These are phyloP conservation scores for Phaeophleospora eucalypticola DNA, from an alignment of 2,329 filamentous ascomycete genomes.

Conservation along the genomic window DNA sequence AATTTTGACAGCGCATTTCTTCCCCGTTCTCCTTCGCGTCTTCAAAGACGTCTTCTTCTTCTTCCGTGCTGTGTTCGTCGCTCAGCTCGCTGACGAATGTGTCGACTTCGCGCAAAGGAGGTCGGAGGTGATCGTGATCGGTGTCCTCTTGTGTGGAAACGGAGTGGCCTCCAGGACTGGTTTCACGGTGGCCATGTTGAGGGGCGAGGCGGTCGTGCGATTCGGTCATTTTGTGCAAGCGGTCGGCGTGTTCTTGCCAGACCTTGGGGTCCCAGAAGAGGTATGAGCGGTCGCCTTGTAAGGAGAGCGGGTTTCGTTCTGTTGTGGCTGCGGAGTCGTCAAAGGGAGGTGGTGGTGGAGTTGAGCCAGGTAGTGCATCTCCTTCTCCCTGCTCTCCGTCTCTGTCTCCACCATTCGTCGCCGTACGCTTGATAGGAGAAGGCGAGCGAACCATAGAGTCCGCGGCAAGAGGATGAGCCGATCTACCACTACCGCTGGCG, in stretches of 20 bases:
- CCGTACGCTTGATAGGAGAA: constrained; percentile 12
- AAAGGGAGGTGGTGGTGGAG: too few relatives aligned
- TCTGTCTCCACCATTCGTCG: constrained; percentile 5
- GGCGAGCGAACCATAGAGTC: constrained; percentile 16
- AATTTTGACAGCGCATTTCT: constrained; percentile 48
- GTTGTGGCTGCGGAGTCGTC: too few relatives aligned
- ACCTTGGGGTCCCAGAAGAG: constrained; percentile 49
- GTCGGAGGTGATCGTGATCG: constrained; percentile 22
- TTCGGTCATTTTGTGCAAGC: constrained; percentile 15
- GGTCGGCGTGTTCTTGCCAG: constrained; percentile 24
- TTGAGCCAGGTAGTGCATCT: too few relatives aligned
- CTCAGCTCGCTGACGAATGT: constrained; percentile 55
- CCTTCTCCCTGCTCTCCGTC: too few relatives aligned
- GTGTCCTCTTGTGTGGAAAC: constrained; percentile 2
- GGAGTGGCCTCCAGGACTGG: neutral
- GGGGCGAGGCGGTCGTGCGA: constrained; percentile 7
- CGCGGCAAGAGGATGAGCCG: constrained; percentile 16
- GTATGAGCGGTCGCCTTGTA: constrained; percentile 50
- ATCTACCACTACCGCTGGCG: constrained; percentile 8
- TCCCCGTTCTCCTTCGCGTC: constrained; percentile 38
- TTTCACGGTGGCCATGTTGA: neutral
- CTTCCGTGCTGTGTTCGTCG: constrained; percentile 48
- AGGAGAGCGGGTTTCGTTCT: constrained; percentile 23
- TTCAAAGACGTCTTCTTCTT: constrained; percentile 39
- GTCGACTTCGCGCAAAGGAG: constrained; percentile 33